phyloP scores from a whole-genome alignment of 2,329 filamentous ascomycete genomes.

The Teratosphaeriaceae sp. region DNA sequence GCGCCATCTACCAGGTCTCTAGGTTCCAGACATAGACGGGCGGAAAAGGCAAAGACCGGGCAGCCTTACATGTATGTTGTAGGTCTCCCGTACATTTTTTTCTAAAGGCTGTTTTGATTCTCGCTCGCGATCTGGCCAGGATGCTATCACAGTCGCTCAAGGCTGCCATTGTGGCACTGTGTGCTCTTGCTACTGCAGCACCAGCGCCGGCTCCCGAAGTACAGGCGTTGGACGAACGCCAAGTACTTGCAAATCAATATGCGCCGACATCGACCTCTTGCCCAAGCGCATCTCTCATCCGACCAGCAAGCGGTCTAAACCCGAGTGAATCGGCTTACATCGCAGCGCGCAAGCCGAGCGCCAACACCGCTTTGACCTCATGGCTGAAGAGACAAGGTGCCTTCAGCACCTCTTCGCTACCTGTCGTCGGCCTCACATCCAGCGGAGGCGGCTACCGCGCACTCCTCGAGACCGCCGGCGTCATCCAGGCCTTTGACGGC shows the following conservation, averaged over 20 bases:
- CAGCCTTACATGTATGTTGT: neutral
- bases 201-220: constrained; percentile 5
- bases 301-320: constrained; percentile 32
- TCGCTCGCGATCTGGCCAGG: neutral
- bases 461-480: constrained; percentile 33
- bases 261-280: constrained; percentile 32
- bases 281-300: constrained; percentile 30
- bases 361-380: constrained; percentile 31
- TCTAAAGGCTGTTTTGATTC: neutral
- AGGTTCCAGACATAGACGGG: too few species aligned
- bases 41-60: too few species aligned
- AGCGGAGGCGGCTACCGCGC: constrained; percentile 40
- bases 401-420: constrained; percentile 32
- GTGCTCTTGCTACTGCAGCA: constrained; percentile 1
- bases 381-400: constrained; percentile 35
- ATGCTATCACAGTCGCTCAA: neutral
- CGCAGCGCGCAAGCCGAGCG: constrained; percentile 31
- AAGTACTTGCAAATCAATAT: constrained; percentile 12
- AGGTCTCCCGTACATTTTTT: neutral
- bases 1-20: neutral
- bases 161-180: neutral
- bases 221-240: neutral
- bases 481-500: constrained; percentile 39
- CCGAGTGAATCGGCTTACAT: constrained; percentile 35
- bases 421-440: constrained; percentile 36